Conservation (phyloP, 2,329 filamentous ascomycete genomes). For the Stromatinia cepivora region DNA sequence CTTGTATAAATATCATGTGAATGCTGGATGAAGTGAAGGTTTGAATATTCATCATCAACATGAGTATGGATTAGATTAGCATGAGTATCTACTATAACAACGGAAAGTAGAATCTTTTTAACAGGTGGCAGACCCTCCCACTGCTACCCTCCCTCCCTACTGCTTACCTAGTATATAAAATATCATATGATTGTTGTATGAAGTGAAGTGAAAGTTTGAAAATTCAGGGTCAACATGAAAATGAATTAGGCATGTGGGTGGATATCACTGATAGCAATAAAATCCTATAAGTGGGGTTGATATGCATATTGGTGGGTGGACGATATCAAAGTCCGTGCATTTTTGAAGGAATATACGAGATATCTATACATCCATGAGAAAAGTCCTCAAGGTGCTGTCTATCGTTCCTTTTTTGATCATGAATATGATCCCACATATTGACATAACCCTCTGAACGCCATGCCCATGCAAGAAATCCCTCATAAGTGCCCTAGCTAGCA, state of each 20-base stretch:
- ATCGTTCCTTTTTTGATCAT: slow-evolving; percentile 25
- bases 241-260: slow-evolving; percentile 1
- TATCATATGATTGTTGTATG: background rate
- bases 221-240: background rate
- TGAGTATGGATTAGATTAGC: too few species aligned
- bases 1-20: background rate
- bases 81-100: too few species aligned
- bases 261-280: slow-evolving; percentile 4
- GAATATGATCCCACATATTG: slow-evolving; percentile 24
- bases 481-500: slow-evolving; percentile 17
- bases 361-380: slow-evolving; percentile 10
- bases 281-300: slow-evolving; percentile 6
- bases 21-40: background rate
- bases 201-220: background rate
- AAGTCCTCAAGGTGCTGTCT: slow-evolving; percentile 19
- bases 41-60: background rate
- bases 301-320: slow-evolving; percentile 16
- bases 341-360: slow-evolving; percentile 19
- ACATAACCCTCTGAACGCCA: slow-evolving; percentile 35
- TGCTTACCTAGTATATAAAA: too few species aligned
- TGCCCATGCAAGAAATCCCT: slow-evolving; percentile 32
- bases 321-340: slow-evolving; percentile 16
- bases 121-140: background rate
- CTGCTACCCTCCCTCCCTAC: background rate
- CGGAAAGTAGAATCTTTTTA: too few species aligned